Evolutionary conservation across 2,329 filamentous ascomycete species (phyloP), one percentile per base, ranked within the genome.

Genomic region (Talaromyces sp.): DNA sequence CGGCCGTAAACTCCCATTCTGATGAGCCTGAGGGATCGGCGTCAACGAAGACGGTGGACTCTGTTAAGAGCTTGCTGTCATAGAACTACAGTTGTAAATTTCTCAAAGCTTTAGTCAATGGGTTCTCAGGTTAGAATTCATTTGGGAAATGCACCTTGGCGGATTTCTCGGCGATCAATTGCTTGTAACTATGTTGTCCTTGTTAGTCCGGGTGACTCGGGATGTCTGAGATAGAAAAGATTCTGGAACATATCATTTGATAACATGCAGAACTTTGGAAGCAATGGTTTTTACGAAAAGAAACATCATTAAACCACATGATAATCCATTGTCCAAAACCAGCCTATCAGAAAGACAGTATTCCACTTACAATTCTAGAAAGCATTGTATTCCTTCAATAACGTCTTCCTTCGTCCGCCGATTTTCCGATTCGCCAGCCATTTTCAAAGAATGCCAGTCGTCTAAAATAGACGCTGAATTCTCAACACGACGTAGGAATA

Each of bases 11-110:
- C 57, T 69, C 67, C 68, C 69, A 70, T 11, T 55, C 47, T n/a
- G 64, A 64, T 1, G 61, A 63, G n/a, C 67, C 68, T 8, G 59
- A 52, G 19, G 68, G 66, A 33, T 63, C 59, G 2, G 64, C 69
- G 51, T 70, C 67, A 32, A 71, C 60, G 8, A 71, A 63, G n/a
- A 63, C 65, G 30, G 70, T 30, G n/a, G 57, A 13, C 22, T 70
- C 61, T 36, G 64, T 62, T 64, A 70, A 65, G 8, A 71, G 63
- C 55, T 63, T 61, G 30, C 57, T 47, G 59, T 71, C 69, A 55
- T 67, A 71, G 27, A 67, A 67, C 67, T 69, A 47, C 15, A 33
- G 44, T 19, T 15, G 5, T 36, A 36, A 36, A 36, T 58, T 32
- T 54, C 22, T 7, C 8, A 11, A 33, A 2, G 10, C 0, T 10